phyloP scores from a whole-genome alignment of 2,329 filamentous ascomycete genomes.

The Diaporthe citrichinensis region DNA sequence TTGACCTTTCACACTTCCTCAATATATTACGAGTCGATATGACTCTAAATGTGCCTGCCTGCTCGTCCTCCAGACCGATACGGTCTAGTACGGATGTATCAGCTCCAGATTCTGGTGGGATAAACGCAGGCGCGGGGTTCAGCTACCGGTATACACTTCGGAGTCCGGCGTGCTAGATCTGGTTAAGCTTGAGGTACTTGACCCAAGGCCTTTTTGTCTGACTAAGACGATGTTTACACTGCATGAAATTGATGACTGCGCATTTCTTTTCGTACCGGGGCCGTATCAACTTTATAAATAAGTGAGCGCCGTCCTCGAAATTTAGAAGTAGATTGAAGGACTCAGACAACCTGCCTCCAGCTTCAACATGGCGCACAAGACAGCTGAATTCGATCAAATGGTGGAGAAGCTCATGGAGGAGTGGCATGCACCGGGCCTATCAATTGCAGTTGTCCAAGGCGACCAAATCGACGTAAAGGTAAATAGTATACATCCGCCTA shows the following conservation, averaged over 20 bases:
- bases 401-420: slow-evolving; percentile 11
- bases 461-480: slow-evolving; percentile 16
- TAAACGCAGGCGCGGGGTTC: not conserved
- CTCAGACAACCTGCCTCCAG: not conserved
- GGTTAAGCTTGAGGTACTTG: not conserved
- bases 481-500: too few relatives aligned
- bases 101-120: not conserved
- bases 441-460: slow-evolving; percentile 19
- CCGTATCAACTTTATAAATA: not conserved
- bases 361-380: slow-evolving; percentile 11
- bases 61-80: not conserved
- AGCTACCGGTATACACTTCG: not conserved
- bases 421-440: slow-evolving; percentile 19
- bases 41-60: not conserved
- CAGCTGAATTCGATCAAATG: slow-evolving; percentile 14
- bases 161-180: not conserved
- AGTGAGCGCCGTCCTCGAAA: not conserved
- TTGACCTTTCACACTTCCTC: not conserved
- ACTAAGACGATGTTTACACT: not conserved
- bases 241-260: not conserved
- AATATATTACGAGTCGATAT: not conserved
- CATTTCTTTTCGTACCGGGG: not conserved
- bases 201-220: not conserved
- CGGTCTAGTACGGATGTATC: not conserved
- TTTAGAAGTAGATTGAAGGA: not conserved